Evolutionary conservation across 371 early-diverging fungal genomes (phyloP).

Genomic region (Lichtheimia hyalospora): DNA sequence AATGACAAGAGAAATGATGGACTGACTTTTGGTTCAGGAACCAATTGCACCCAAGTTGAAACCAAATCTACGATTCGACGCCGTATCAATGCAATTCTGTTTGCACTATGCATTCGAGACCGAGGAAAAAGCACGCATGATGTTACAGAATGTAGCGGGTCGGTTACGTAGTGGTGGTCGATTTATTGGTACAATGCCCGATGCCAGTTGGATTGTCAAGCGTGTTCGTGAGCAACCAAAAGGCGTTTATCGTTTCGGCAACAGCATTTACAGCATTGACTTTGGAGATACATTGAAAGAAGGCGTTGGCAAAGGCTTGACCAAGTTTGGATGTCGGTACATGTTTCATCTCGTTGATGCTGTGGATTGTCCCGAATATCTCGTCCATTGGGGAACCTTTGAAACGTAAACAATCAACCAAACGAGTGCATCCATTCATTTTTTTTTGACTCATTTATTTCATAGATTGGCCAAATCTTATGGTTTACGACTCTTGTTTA

Average conservation of each 20-base stretch:
- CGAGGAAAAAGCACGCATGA: conserved; percentile 77
- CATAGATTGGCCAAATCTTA: conserved; percentile 82
- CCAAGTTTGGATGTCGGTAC: conserved; percentile 85
- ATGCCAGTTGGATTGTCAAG: conserved; percentile 86
- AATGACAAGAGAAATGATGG: too few species aligned
- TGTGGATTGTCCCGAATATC: conserved; percentile 97
- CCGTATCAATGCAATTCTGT: conserved; percentile 96
- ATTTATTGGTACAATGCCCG: conserved; percentile 95
- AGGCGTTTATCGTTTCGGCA: conserved; percentile 68
- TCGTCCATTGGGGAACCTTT: conserved; percentile 86
- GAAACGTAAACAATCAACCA: conserved; percentile 48
- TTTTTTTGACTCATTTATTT: conserved; percentile 4
- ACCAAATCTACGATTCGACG: conserved; percentile 67
- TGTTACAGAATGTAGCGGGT: conserved; percentile 81
- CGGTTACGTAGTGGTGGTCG: conserved; percentile 82
- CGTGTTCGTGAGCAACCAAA: conserved; percentile 31
- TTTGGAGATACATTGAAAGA: conserved; percentile 65
- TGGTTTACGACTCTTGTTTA: conserved; percentile 70
- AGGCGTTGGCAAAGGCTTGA: conserved; percentile 30
- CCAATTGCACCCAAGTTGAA: conserved; percentile 57
- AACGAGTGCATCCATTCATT: background rate
- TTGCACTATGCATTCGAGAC: conserved; percentile 97
- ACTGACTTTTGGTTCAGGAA: conserved; percentile 29
- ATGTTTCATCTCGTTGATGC: conserved; percentile 96
- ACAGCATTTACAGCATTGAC: conserved; percentile 79